Conservation (phyloP, 495 filamentous ascomycete species). For the Chaetomidium leptoderma region DNA sequence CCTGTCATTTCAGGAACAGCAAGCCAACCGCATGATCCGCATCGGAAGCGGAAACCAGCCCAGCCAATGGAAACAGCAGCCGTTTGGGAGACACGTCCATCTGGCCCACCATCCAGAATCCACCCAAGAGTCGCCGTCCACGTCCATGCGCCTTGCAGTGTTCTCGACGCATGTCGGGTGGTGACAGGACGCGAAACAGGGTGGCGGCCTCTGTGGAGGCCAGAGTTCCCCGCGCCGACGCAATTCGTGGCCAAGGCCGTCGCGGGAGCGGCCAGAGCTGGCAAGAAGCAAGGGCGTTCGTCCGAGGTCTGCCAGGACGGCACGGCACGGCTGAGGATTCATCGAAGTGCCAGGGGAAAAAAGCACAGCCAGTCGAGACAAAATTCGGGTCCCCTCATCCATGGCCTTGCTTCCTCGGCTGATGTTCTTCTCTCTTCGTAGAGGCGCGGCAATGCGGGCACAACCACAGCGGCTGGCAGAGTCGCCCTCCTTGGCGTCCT, state of each 20-base stretch:
- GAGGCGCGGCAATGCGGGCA: no score
- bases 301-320: slow-evolving; percentile 12
- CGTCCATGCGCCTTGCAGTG: slow-evolving; percentile 1
- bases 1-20: slow-evolving; percentile 17
- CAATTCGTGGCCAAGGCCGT: neutral
- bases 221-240: neutral
- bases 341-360: neutral
- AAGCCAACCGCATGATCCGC: slow-evolving; percentile 25
- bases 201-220: slow-evolving; percentile 18
- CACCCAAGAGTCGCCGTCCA: slow-evolving; percentile 12
- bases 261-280: neutral
- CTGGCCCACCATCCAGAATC: slow-evolving; percentile 9
- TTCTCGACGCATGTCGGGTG: slow-evolving; percentile 1
- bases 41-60: slow-evolving; percentile 16
- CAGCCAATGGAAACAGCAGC: slow-evolving; percentile 13
- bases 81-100: slow-evolving; percentile 14
- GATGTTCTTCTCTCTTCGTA: neutral
- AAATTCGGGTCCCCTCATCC: neutral
- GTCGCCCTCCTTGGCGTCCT: neutral
- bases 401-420: neutral
- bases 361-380: neutral
- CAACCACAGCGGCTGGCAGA: no score
- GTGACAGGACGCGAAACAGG: slow-evolving; percentile 10
- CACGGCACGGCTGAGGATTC: slow-evolving; percentile 8
- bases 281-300: slow-evolving; percentile 2